Evolutionary conservation across 306 rosid species (phyloP), one percentile per base, ranked within the genome.

Genomic region (Amphicarpaea edgeworthii): DNA sequence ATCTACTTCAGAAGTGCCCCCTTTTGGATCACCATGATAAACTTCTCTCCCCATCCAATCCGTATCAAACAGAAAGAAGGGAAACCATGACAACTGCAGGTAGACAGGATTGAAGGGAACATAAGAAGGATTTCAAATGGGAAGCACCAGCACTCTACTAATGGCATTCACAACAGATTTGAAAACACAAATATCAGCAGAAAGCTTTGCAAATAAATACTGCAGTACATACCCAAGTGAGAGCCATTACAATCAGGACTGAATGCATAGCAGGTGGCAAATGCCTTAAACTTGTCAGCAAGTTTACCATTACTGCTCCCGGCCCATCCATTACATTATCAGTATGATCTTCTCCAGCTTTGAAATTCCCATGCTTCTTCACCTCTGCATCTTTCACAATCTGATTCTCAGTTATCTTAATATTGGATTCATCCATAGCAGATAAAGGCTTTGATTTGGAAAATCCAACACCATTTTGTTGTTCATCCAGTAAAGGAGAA

Each of bases 11-110:
- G 91, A 53, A 34, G 43, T 24, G 73, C 60, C 83, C 83, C 99
- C 99, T 72, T 88, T 88, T 11, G 99, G 99, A 87, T 92, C 88
- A 71, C 99, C 99, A 55, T 96, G 99, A 86, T 87, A 92, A 79
- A 95, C 99, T 84, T 95, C 99, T 80, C 97, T 90, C 58, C 99
- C 99, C 99, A 95, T 96, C 99, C 99, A 93, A 88, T 93, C 98
- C 79, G 98, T 93, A 79, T 93, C 98, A 57, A 93, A 93, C 68
- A 93, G 89, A 87, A 93, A 93, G 90, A 93, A 93, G 40, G 98
- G 98, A 86, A 93, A 95, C 97, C 98, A 95, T 70, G 98, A 92
- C 69, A 90, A 71, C 98, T 95, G 91, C 89, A 84, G 16, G 74
- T 37, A 45, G 41, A 54, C 46, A 67, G 17, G 51, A 73, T 75